These are phyloP conservation scores for Ogataea ramenticola DNA, from an alignment of 805 yeast species.

Conservation along the genomic window DNA sequence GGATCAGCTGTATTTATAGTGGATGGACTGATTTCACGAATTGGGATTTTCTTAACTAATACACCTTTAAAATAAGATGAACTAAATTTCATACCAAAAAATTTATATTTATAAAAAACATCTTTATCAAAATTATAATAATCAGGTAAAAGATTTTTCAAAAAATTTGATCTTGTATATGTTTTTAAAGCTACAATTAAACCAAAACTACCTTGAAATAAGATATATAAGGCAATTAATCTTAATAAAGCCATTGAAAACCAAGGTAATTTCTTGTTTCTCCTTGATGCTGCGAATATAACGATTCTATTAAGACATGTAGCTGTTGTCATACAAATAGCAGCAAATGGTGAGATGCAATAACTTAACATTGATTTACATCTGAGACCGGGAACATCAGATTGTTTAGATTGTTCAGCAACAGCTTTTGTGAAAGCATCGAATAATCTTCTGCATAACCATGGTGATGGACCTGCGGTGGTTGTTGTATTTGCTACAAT, in stretches of 20 bases:
- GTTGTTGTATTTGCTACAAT: background rate
- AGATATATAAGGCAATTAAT: constrained; percentile 27
- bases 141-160: constrained; percentile 1
- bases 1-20: no score
- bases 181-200: constrained; percentile 24
- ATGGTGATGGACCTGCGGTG: constrained; percentile 6
- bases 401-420: constrained; percentile 23
- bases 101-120: constrained; percentile 16
- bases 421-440: constrained; percentile 27
- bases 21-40: background rate
- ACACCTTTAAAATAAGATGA: constrained; percentile 10
- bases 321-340: constrained; percentile 51
- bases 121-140: constrained; percentile 18
- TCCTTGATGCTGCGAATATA: constrained; percentile 48
- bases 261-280: constrained; percentile 28
- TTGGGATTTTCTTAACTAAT: background rate
- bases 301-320: constrained; percentile 49
- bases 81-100: constrained; percentile 21
- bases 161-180: constrained; percentile 1
- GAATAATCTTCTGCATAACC: constrained; percentile 17
- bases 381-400: constrained; percentile 22
- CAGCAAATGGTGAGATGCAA: constrained; percentile 42
- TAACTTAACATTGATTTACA: constrained; percentile 39
- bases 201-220: constrained; percentile 29
- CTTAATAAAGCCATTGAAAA: constrained; percentile 29